These are phyloP conservation scores for Sporobolomyces pararoseus DNA, from an alignment of 768 basidiomycete genomes.

Conservation along the genomic window DNA sequence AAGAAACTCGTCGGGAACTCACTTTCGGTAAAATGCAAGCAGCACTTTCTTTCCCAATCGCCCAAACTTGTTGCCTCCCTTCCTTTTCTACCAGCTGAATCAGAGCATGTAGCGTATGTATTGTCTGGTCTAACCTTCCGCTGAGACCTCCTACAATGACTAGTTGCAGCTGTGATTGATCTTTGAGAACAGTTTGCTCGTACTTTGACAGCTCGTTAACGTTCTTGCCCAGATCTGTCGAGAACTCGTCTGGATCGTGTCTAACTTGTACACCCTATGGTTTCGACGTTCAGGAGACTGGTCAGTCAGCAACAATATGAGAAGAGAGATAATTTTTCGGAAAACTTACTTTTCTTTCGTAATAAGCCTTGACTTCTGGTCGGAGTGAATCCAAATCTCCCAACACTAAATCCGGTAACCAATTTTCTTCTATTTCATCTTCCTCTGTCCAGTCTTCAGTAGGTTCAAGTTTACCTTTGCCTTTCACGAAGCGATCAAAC, in stretches of 20 bases:
- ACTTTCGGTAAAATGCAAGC: slow-evolving; percentile 84
- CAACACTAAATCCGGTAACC: slow-evolving; percentile 78
- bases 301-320: background rate
- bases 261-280: slow-evolving; percentile 67
- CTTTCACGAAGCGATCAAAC: slow-evolving; percentile 56
- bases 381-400: slow-evolving; percentile 90
- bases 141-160: slow-evolving; percentile 81
- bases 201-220: slow-evolving; percentile 60
- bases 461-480: background rate
- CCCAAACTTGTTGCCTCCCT: slow-evolving; percentile 60
- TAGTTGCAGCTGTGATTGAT: slow-evolving; percentile 61
- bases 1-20: background rate
- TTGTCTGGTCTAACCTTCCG: slow-evolving; percentile 89
- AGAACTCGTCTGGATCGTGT: slow-evolving; percentile 67
- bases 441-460: background rate
- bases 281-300: too few relatives aligned
- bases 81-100: slow-evolving; percentile 68
- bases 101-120: slow-evolving; percentile 79
- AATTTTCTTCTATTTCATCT: slow-evolving; percentile 53
- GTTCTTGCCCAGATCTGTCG: slow-evolving; percentile 98
- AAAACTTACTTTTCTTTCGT: slow-evolving; percentile 58
- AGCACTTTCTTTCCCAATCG: slow-evolving; percentile 81
- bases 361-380: slow-evolving; percentile 67
- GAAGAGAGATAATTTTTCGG: slow-evolving; percentile 5
- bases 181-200: slow-evolving; percentile 52